Percentiles rank a stretch among this genome's conserved stretches.
Evolutionary conservation across 192 early-diverging fungal genomes (phyloP).

Genomic region (Rhizophlyctis rosea): DNA sequence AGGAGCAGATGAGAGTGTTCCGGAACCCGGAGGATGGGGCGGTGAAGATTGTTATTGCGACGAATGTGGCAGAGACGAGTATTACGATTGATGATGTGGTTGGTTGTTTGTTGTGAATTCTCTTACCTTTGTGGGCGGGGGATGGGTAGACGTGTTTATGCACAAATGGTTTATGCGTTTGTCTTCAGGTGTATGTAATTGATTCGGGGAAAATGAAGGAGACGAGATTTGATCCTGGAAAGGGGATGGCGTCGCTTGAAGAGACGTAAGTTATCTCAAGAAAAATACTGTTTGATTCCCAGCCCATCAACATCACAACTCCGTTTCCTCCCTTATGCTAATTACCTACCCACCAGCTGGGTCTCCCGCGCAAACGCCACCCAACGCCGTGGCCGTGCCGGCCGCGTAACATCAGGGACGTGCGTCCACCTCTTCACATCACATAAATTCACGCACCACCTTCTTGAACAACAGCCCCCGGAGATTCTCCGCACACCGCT

Average conservation of each 20-base stretch:
- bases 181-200: conserved; percentile 53
- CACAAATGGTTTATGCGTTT: conserved; percentile 18
- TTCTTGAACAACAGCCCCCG: conserved; percentile 61
- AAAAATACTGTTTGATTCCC: conserved; percentile 40
- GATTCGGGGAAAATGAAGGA: conserved; percentile 74
- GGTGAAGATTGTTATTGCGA: conserved; percentile 72
- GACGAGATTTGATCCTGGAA: conserved; percentile 63
- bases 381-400: conserved; percentile 64
- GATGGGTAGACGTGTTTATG: too few species aligned
- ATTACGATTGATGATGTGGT: conserved; percentile 77
- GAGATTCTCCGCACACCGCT: conserved; percentile 80
- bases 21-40: conserved; percentile 47
- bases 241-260: conserved; percentile 56
- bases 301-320: too few species aligned
- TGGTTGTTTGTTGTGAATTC: not conserved
- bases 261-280: conserved; percentile 51
- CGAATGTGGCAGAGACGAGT: conserved; percentile 79
- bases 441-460: conserved; percentile 41
- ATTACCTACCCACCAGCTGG: conserved; percentile 29
- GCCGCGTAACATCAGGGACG: conserved; percentile 72
- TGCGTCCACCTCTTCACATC: conserved; percentile 80
- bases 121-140: too few species aligned
- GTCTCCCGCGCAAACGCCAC: conserved; percentile 40
- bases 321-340: not conserved
- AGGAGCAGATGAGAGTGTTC: conserved; percentile 64